Conservation (phyloP, 768 basidiomycete species). For the Russula ochroleuca region DNA sequence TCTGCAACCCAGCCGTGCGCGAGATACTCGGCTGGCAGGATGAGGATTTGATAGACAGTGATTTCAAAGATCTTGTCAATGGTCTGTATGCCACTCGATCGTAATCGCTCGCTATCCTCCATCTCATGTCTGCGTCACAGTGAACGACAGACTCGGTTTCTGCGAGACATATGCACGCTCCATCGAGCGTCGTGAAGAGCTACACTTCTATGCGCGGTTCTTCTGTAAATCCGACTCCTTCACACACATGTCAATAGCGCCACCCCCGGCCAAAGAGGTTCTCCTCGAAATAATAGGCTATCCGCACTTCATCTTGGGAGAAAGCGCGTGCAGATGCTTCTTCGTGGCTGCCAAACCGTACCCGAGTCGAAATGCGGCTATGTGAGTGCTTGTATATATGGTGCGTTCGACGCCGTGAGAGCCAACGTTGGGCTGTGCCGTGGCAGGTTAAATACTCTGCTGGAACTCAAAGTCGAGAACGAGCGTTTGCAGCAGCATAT, state of each 20-base stretch:
- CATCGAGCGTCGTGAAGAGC: slow-evolving; percentile 45
- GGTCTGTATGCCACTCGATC: slow-evolving; percentile 29
- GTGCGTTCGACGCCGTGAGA: neutral
- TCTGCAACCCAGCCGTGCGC: slow-evolving; percentile 60
- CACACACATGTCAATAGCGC: slow-evolving; percentile 28
- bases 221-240: slow-evolving; percentile 43
- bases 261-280: slow-evolving; percentile 41
- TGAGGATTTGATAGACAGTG: slow-evolving; percentile 63
- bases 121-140: slow-evolving; percentile 35
- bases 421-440: neutral
- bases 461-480: slow-evolving; percentile 88
- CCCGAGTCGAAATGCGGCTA: slow-evolving; percentile 65
- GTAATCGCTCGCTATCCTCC: slow-evolving; percentile 17
- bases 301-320: slow-evolving; percentile 47
- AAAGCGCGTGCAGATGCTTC: slow-evolving; percentile 53
- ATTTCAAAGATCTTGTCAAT: slow-evolving; percentile 61
- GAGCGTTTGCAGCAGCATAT: slow-evolving; percentile 67
- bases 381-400: slow-evolving; percentile 41
- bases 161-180: slow-evolving; percentile 50
- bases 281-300: slow-evolving; percentile 71
- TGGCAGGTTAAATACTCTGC: slow-evolving; percentile 59
- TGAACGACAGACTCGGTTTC: slow-evolving; percentile 51
- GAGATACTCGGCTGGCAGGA: slow-evolving; percentile 78
- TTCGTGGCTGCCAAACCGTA: slow-evolving; percentile 75
- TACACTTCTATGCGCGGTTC: slow-evolving; percentile 58